These are phyloP conservation scores for Trametes versicolor DNA, from an alignment of 1,284 basidiomycete genomes.

Conservation along the genomic window DNA sequence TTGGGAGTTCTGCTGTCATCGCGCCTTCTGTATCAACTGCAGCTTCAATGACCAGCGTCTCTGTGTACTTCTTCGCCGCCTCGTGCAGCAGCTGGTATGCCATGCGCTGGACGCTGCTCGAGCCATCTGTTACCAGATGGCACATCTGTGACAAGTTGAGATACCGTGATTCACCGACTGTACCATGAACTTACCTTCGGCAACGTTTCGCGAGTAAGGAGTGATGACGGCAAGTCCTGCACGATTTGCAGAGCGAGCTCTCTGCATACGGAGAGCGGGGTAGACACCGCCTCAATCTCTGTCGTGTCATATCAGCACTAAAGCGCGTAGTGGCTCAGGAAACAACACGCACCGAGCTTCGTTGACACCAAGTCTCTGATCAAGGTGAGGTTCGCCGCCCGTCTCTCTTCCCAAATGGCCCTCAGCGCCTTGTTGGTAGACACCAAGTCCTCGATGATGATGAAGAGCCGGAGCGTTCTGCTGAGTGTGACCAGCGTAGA, in stretches of 20 bases:
- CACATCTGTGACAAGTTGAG: slow-evolving; percentile 64
- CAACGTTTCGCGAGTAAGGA: slow-evolving; percentile 74
- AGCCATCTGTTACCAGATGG: slow-evolving; percentile 76
- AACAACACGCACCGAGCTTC: slow-evolving; percentile 55
- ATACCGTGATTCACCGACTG: too few species aligned
- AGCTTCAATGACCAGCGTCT: slow-evolving; percentile 85
- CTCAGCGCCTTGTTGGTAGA: slow-evolving; percentile 79
- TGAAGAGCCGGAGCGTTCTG: slow-evolving; percentile 76
- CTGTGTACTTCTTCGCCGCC: slow-evolving; percentile 76
- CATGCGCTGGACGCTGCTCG: slow-evolving; percentile 73
- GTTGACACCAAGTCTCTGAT: slow-evolving; percentile 68
- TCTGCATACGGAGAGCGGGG: slow-evolving; percentile 75
- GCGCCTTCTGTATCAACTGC: slow-evolving; percentile 73
- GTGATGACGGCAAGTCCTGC: slow-evolving; percentile 67
- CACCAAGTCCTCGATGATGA: slow-evolving; percentile 76
- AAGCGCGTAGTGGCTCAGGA: neutral
- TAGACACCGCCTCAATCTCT: slow-evolving; percentile 53
- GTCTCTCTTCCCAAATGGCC: slow-evolving; percentile 74
- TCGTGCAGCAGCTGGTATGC: slow-evolving; percentile 72
- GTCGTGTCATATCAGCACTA: slow-evolving; percentile 13
- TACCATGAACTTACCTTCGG: slow-evolving; percentile 57
- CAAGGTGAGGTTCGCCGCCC: slow-evolving; percentile 60
- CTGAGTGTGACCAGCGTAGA: slow-evolving; percentile 70
- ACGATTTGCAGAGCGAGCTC: slow-evolving; percentile 74
- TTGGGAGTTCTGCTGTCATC: slow-evolving; percentile 66